Evolutionary conservation across 1,284 basidiomycete genomes (phyloP).

Genomic region (Malassezia furfur): DNA sequence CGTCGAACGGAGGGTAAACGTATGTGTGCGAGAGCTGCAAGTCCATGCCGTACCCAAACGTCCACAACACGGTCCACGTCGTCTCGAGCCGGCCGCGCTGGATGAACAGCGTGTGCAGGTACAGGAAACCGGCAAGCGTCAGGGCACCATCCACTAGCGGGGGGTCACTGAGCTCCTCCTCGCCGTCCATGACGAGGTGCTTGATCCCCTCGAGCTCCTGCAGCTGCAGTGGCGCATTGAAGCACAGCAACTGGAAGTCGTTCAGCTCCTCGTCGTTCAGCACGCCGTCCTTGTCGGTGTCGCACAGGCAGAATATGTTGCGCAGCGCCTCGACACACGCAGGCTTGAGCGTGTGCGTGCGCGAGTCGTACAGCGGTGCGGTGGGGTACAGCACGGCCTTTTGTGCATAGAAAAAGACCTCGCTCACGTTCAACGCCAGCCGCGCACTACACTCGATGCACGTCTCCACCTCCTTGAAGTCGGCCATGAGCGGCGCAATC

Average conservation of each 20-base stretch:
- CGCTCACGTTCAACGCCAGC: slow-evolving; percentile 69
- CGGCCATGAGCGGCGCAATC: slow-evolving; percentile 46
- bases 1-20: slow-evolving; percentile 63
- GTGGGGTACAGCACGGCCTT: slow-evolving; percentile 96
- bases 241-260: slow-evolving; percentile 94
- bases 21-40: slow-evolving; percentile 56
- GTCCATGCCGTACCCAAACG: slow-evolving; percentile 93
- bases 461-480: slow-evolving; percentile 65
- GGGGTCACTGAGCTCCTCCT: slow-evolving; percentile 23
- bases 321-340: slow-evolving; percentile 77
- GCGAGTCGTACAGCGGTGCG: slow-evolving; percentile 89
- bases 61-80: slow-evolving; percentile 90
- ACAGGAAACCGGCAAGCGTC: slow-evolving; percentile 86
- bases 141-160: slow-evolving; percentile 55
- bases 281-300: slow-evolving; percentile 84
- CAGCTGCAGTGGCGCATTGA: slow-evolving; percentile 78
- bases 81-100: slow-evolving; percentile 92
- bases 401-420: slow-evolving; percentile 98
- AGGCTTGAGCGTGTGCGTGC: slow-evolving; percentile 74
- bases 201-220: slow-evolving; percentile 69
- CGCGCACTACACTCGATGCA: slow-evolving; percentile 93
- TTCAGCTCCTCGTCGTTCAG: slow-evolving; percentile 84
- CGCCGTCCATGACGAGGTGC: slow-evolving; percentile 36
- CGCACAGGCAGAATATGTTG: slow-evolving; percentile 92
- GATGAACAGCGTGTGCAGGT: slow-evolving; percentile 92